A percentile compares a stretch with the other conserved stretches of the same genome.
Conservation (phyloP, 805 yeast species). For the Candida railenensis region DNA sequence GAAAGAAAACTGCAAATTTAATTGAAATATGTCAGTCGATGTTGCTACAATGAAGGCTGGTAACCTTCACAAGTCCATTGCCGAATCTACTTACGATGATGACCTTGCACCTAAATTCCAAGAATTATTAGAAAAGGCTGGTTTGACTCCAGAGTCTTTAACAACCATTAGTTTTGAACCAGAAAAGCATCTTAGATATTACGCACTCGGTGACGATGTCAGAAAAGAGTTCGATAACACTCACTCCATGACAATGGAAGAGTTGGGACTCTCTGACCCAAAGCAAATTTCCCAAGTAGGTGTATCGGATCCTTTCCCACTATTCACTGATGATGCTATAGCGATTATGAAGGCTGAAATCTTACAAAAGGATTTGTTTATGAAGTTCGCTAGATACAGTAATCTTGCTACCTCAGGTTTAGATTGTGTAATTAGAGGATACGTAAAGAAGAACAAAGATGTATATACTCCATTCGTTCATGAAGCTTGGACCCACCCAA, state of each 20-base stretch:
- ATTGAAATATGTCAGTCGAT: background rate
- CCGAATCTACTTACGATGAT: slow-evolving; percentile 28
- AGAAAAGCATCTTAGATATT: slow-evolving; percentile 26
- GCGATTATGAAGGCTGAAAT: slow-evolving; percentile 58
- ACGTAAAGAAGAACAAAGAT: slow-evolving; percentile 32
- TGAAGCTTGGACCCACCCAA: slow-evolving; percentile 60
- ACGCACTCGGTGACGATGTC: slow-evolving; percentile 18
- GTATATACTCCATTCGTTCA: slow-evolving; percentile 49
- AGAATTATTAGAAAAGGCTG: slow-evolving; percentile 4
- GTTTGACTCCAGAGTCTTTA: background rate
- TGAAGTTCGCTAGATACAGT: slow-evolving; percentile 43
- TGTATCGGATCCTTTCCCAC: slow-evolving; percentile 58
- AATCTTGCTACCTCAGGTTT: slow-evolving; percentile 46
- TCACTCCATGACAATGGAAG: slow-evolving; percentile 42
- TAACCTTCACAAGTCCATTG: slow-evolving; percentile 33
- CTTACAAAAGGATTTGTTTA: slow-evolving; percentile 45
- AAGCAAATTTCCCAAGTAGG: slow-evolving; percentile 55
- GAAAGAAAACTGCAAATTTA: background rate
- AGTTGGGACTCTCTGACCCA: slow-evolving; percentile 45
- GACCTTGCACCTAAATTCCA: slow-evolving; percentile 31
- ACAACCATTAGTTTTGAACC: slow-evolving; percentile 29
- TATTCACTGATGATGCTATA: slow-evolving; percentile 60
- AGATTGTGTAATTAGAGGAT: slow-evolving; percentile 53
- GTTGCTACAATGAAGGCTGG: slow-evolving; percentile 28
- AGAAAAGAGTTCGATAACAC: slow-evolving; percentile 21